A percentile compares a stretch with the other conserved stretches of the same genome.
Evolutionary conservation across 305 asterid species (phyloP).

Genomic region (Caryopteris hybrid): DNA sequence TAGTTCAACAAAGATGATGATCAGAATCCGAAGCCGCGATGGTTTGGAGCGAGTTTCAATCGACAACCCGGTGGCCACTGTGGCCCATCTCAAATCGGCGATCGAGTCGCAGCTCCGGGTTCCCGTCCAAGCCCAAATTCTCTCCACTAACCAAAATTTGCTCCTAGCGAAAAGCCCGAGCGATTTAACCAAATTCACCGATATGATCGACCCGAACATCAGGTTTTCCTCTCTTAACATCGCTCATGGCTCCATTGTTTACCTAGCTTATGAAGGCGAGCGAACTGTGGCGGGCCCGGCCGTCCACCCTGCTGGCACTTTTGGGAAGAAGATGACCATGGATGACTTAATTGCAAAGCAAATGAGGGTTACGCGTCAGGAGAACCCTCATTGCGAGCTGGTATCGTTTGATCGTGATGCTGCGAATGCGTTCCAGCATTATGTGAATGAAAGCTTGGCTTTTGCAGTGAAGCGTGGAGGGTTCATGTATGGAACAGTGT

Average conservation of each 20-base stretch:
- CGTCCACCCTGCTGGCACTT: conserved; percentile 71
- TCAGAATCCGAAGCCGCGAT: conserved; percentile 94
- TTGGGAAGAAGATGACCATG: conserved; percentile 96
- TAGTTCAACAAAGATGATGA: conserved; percentile 59
- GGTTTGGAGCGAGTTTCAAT: conserved; percentile 83
- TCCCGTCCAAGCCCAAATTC: conserved; percentile 65
- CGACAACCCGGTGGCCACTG: conserved; percentile 55
- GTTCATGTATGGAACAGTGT: conserved; percentile 83
- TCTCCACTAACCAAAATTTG: conserved; percentile 79
- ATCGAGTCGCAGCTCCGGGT: conserved; percentile 79
- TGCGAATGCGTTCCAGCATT: conserved; percentile 84
- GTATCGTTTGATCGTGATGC: conserved; percentile 94
- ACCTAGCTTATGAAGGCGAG: conserved; percentile 84
- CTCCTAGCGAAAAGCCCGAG: conserved; percentile 65
- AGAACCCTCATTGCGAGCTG: conserved; percentile 79
- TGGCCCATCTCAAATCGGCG: conserved; percentile 55
- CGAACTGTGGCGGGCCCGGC: conserved; percentile 73
- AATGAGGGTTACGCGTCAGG: conserved; percentile 87
- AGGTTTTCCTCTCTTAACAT: conserved; percentile 45
- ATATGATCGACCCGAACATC: conserved; percentile 56
- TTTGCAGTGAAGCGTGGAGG: conserved; percentile 93
- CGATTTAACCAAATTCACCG: conserved; percentile 59
- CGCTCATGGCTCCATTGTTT: conserved; percentile 76
- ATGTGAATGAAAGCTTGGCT: conserved; percentile 79
- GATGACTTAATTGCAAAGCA: conserved; percentile 95